phyloP scores from a whole-genome alignment of 2,329 filamentous ascomycete species.

The Xylaria sp. region DNA sequence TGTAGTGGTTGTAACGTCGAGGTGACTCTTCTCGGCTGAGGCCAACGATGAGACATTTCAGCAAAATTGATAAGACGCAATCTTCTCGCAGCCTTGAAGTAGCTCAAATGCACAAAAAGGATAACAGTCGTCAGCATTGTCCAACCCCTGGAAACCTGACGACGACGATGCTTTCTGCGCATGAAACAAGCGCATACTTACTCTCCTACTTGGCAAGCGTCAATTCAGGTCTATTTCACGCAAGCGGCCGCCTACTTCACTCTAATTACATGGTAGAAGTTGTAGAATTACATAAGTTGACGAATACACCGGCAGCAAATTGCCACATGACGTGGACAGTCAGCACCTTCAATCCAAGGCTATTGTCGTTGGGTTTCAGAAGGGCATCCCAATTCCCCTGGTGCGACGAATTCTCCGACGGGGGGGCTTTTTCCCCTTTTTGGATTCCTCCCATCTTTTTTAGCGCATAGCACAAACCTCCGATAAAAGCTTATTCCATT shows the following conservation, averaged over 20 bases:
- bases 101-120: background rate
- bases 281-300: background rate
- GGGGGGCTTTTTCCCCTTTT: background rate
- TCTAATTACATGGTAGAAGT: background rate
- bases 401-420: slow-evolving; percentile 26
- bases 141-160: background rate
- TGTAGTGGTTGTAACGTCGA: background rate
- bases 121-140: background rate
- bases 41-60: background rate
- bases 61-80: background rate
- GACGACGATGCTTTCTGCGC: background rate
- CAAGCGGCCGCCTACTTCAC: background rate
- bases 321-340: background rate
- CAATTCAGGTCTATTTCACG: background rate
- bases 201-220: background rate
- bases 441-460: background rate
- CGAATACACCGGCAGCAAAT: background rate
- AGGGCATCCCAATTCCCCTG: slow-evolving; percentile 15
- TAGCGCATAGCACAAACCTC: background rate
- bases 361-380: slow-evolving; percentile 29
- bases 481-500: background rate
- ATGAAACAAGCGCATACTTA: slow-evolving; percentile 3
- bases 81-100: background rate
- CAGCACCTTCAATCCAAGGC: background rate
- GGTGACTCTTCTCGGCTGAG: background rate